Conservation (phyloP, 306 rosid genomes). For the Arachis stenosperma region DNA sequence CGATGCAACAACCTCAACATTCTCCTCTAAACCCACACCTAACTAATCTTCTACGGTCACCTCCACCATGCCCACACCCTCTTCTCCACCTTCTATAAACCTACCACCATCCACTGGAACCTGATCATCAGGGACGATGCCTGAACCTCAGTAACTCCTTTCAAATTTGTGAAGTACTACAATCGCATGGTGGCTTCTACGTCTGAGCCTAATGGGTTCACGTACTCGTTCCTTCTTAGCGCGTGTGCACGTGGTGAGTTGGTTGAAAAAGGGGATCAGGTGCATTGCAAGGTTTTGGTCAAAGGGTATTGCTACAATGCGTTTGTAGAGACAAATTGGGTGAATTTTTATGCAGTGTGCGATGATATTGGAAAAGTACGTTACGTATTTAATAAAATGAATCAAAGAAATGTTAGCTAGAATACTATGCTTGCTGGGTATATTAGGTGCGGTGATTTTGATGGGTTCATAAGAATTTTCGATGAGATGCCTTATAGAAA, state of each 20-base stretch:
- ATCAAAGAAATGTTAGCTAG: conserved; percentile 67
- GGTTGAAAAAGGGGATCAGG: conserved; percentile 64
- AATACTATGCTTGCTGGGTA: conserved; percentile 66
- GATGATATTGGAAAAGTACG: conserved; percentile 50
- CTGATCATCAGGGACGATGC: conserved; percentile 59
- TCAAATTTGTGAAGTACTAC: conserved; percentile 51
- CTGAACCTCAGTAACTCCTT: conserved; percentile 37
- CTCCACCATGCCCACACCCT: conserved; percentile 43
- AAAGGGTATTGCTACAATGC: conserved; percentile 65
- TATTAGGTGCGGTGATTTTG: conserved; percentile 50
- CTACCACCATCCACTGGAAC: conserved; percentile 66
- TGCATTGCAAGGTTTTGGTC: conserved; percentile 58
- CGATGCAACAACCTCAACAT: conserved; percentile 43
- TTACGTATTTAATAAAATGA: conserved; percentile 62
- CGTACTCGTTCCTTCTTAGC: conserved; percentile 66
- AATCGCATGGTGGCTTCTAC: conserved; percentile 48
- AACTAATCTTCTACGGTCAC: conserved; percentile 50
- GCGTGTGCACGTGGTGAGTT: conserved; percentile 64
- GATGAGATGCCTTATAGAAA: conserved; percentile 61
- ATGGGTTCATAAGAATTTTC: conserved; percentile 51
- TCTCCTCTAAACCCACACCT: conserved; percentile 61
- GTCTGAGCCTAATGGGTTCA: conserved; percentile 59
- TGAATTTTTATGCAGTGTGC: conserved; percentile 46
- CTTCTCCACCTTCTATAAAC: conserved; percentile 43
- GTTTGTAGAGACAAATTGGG: conserved; percentile 63